Evolutionary conservation across 2,329 filamentous ascomycete species (phyloP).

Genomic region (Cadophora luteo-olivacea): DNA sequence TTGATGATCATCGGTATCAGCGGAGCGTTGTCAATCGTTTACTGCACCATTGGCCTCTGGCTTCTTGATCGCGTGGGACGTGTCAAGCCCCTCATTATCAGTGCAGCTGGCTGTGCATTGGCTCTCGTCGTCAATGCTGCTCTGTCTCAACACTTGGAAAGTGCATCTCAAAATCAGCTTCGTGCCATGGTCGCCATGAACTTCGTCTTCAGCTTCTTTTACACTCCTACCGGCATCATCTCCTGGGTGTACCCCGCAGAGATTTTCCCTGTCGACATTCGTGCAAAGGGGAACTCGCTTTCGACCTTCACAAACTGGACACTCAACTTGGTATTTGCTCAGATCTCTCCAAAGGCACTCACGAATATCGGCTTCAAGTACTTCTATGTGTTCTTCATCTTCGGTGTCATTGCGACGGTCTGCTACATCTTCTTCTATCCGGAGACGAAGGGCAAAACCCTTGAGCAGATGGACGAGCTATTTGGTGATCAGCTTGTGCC

Average conservation of each 20-base stretch:
- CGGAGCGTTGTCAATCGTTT: constrained; percentile 54
- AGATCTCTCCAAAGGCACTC: constrained; percentile 57
- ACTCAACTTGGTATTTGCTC: constrained; percentile 72
- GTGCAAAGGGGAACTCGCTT: constrained; percentile 64
- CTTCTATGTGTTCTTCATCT: constrained; percentile 55
- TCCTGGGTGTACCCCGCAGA: constrained; percentile 59
- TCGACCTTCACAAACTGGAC: constrained; percentile 74
- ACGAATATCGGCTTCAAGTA: constrained; percentile 56
- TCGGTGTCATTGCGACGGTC: constrained; percentile 50
- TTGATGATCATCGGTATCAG: constrained; percentile 58
- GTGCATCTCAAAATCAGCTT: constrained; percentile 53
- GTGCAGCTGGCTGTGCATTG: constrained; percentile 55
- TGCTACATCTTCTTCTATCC: constrained; percentile 40
- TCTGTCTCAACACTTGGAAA: constrained; percentile 55
- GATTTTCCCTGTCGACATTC: constrained; percentile 57
- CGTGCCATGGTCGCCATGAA: constrained; percentile 52
- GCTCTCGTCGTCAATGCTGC: constrained; percentile 62
- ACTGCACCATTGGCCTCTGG: constrained; percentile 48
- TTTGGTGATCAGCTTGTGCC: constrained; percentile 33
- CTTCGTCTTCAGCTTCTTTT: constrained; percentile 46
- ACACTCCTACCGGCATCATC: constrained; percentile 57
- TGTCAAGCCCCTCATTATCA: constrained; percentile 48
- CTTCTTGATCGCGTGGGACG: constrained; percentile 41
- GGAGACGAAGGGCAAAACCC: constrained; percentile 41
- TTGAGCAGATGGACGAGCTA: constrained; percentile 43